These are phyloP conservation scores for Alternaria triticimaculans DNA, from an alignment of 2,329 filamentous ascomycete species.

Conservation along the genomic window DNA sequence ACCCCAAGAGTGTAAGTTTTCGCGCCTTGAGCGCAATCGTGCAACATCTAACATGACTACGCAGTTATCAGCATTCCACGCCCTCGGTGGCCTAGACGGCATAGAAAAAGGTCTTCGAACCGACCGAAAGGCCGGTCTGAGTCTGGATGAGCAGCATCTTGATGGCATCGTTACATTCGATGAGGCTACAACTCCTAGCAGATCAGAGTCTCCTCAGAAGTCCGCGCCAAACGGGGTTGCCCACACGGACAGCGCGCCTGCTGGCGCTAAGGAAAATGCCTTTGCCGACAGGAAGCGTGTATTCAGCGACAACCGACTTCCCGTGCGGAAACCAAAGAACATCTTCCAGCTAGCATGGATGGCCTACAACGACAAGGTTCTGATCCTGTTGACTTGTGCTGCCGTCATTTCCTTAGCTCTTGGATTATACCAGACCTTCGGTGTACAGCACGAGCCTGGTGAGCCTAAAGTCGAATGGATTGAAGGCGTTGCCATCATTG, in stretches of 20 bases:
- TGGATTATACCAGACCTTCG: slow-evolving; percentile 75
- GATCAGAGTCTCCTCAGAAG: slow-evolving; percentile 26
- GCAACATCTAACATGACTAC: not conserved
- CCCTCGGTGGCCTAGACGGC: slow-evolving; percentile 74
- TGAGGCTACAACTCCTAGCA: slow-evolving; percentile 57
- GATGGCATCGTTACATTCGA: slow-evolving; percentile 73
- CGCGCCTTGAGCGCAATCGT: not conserved
- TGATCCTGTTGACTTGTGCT: slow-evolving; percentile 60
- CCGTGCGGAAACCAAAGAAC: slow-evolving; percentile 72
- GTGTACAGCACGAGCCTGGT: slow-evolving; percentile 59
- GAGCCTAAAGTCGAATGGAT: slow-evolving; percentile 75
- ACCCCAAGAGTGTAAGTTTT: slow-evolving; percentile 73
- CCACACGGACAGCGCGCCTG: slow-evolving; percentile 28
- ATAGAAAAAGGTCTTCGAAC: slow-evolving; percentile 76
- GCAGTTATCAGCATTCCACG: slow-evolving; percentile 66
- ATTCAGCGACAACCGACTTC: slow-evolving; percentile 73
- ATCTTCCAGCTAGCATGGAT: slow-evolving; percentile 78
- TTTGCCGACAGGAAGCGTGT: slow-evolving; percentile 72
- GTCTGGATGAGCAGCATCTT: slow-evolving; percentile 70
- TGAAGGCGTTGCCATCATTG: slow-evolving; percentile 79
- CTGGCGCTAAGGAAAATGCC: slow-evolving; percentile 35
- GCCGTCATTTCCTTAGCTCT: slow-evolving; percentile 76
- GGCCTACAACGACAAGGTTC: slow-evolving; percentile 81
- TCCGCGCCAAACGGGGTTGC: slow-evolving; percentile 15
- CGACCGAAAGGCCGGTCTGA: slow-evolving; percentile 69